phyloP scores from a whole-genome alignment of 2,329 filamentous ascomycete species.

The Neocatenulostroma microsporum region DNA sequence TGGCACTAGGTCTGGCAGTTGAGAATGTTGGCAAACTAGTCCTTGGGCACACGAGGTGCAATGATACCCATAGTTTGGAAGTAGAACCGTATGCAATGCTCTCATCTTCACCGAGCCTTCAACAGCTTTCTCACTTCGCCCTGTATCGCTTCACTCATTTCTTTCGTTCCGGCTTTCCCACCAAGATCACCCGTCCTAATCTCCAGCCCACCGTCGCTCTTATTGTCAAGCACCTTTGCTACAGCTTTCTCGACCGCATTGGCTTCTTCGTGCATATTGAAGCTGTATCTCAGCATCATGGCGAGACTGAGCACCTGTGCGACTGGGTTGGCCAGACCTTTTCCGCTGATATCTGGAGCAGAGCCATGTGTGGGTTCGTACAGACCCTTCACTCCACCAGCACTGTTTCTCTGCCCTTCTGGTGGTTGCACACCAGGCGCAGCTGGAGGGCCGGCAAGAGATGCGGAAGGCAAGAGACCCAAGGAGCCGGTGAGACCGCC shows the following conservation, averaged over 20 bases:
- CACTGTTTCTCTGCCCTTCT: constrained; percentile 28
- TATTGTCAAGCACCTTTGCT: constrained; percentile 44
- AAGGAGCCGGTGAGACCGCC: constrained; percentile 42
- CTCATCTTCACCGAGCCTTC: constrained; percentile 4
- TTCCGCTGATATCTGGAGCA: constrained; percentile 29
- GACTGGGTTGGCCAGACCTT: constrained; percentile 27
- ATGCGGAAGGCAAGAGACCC: constrained; percentile 40
- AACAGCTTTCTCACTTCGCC: constrained; percentile 21
- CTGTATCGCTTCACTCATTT: constrained; percentile 38
- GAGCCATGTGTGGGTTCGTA: constrained; percentile 30
- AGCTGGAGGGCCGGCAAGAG: constrained; percentile 22
- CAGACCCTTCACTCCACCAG: constrained; percentile 33
- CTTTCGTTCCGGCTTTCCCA: constrained; percentile 37
- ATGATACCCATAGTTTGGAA: too few relatives aligned
- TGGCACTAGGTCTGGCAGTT: too few relatives aligned
- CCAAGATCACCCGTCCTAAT: constrained; percentile 49
- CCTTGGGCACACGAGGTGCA: too few relatives aligned
- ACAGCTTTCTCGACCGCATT: constrained; percentile 46
- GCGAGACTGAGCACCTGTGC: constrained; percentile 27
- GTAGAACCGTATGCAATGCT: too few relatives aligned
- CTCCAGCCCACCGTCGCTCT: constrained; percentile 46
- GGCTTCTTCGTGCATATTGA: constrained; percentile 26
- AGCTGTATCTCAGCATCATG: constrained; percentile 31
- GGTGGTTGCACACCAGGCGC: constrained; percentile 9
- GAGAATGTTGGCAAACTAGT: too few relatives aligned